A percentile compares a stretch with the other conserved stretches of the same genome.
phyloP scores from a whole-genome alignment of 2,329 filamentous ascomycete species.

The Colletotrichum orchidophilum region DNA sequence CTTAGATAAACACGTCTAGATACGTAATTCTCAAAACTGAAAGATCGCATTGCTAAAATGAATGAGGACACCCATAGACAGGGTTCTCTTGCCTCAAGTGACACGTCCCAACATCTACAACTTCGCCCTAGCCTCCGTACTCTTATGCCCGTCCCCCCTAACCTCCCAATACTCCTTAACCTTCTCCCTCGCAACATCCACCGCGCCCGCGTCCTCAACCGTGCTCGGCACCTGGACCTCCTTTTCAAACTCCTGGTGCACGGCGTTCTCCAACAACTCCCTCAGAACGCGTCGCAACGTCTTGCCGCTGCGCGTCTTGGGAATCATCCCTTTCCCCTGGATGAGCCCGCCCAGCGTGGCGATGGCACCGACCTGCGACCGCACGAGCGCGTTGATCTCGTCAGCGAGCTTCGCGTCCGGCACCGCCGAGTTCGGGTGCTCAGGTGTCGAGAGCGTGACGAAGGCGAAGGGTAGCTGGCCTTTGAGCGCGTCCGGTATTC shows the following conservation, averaged over 20 bases:
- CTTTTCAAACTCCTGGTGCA: slow-evolving; percentile 76
- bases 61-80: neutral
- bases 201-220: slow-evolving; percentile 81
- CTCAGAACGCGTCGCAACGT: slow-evolving; percentile 83
- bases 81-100: neutral
- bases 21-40: neutral
- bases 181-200: slow-evolving; percentile 77
- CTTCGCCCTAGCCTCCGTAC: slow-evolving; percentile 60
- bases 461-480: slow-evolving; percentile 94
- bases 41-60: neutral
- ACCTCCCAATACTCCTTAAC: slow-evolving; percentile 79
- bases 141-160: slow-evolving; percentile 51
- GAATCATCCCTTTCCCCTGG: slow-evolving; percentile 86
- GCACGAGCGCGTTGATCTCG: slow-evolving; percentile 79
- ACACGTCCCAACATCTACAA: slow-evolving; percentile 44
- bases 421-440: slow-evolving; percentile 61
- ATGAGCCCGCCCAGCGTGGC: slow-evolving; percentile 87
- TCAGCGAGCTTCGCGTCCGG: slow-evolving; percentile 53
- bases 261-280: slow-evolving; percentile 85
- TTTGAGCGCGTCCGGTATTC: slow-evolving; percentile 86
- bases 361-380: slow-evolving; percentile 86
- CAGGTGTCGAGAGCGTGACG: slow-evolving; percentile 63
- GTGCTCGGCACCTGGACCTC: slow-evolving; percentile 82
- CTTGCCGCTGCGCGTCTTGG: slow-evolving; percentile 92
- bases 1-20: neutral